phyloP scores from a whole-genome alignment of 2,329 filamentous ascomycete genomes.

The Gaeumannomyces sp. region DNA sequence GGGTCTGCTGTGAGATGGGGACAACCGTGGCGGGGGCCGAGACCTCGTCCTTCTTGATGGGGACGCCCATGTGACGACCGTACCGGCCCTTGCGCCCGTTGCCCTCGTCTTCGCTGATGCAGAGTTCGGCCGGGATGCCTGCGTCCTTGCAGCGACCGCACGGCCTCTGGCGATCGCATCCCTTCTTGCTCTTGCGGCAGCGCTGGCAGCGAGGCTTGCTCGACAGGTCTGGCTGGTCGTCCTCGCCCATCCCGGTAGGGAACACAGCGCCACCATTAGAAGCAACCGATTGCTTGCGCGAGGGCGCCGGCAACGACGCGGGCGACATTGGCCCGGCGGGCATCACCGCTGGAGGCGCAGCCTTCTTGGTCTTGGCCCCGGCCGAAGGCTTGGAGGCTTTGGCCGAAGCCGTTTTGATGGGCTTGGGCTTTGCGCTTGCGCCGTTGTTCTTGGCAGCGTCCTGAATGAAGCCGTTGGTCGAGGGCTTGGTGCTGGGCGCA shows the following conservation, averaged over 20 bases:
- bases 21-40: constrained; percentile 24
- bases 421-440: constrained; percentile 37
- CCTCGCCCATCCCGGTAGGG: constrained; percentile 54
- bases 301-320: constrained; percentile 57
- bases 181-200: constrained; percentile 99
- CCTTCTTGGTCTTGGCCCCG: constrained; percentile 40
- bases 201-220: constrained; percentile 96
- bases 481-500: constrained; percentile 33
- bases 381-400: constrained; percentile 42
- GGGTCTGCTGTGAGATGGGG: constrained; percentile 26
- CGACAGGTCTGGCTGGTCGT: constrained; percentile 87
- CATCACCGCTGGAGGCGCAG: constrained; percentile 30
- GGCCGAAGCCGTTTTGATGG: constrained; percentile 31
- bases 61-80: constrained; percentile 64
- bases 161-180: constrained; percentile 91
- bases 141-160: constrained; percentile 95
- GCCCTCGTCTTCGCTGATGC: constrained; percentile 94
- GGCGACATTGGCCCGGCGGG: constrained; percentile 50
- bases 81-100: constrained; percentile 96
- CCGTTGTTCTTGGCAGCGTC: constrained; percentile 30
- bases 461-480: constrained; percentile 13
- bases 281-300: constrained; percentile 69
- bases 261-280: constrained; percentile 46
- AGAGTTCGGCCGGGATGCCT: constrained; percentile 86
- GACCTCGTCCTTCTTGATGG: constrained; percentile 52